Evolutionary conservation across 306 rosid species (phyloP), one percentile per base, ranked within the genome.

Genomic region (Carpinus fangiana): DNA sequence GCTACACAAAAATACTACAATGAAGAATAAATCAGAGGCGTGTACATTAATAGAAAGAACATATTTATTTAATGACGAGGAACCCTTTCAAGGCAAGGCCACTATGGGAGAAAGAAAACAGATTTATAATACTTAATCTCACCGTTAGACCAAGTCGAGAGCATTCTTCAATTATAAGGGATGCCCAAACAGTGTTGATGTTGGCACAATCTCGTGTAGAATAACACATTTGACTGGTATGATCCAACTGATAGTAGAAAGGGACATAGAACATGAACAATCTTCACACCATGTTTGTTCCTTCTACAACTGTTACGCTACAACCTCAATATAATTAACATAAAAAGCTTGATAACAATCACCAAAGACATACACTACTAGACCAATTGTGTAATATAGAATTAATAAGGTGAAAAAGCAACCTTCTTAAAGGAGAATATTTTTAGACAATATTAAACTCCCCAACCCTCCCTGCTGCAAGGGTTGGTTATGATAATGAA

Each of bases 1-100:
- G 98, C 97, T 84, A 95, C 73, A 86, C 97, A 95, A 85, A 95
- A 92, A 87, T 95, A 95, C 98, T 95, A 81, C 74, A 88, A 85
- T 51, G 75, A 86, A 85, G 72, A 83, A 79, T 62, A 74, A 77
- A 86, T 88, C 78, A 91, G 87, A 85, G 66, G 48, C 55, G 47
- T 78, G 76, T 71, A 55, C 70, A 68, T 74, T 48, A 65, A 72
- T 16, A 73, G 57, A 67, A n/a, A 65, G 70, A 73, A 61, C 69
- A 26, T 43, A 62, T 18, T 81, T 65, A 36, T 47, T 41, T 41
- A 0, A 6, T 41, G 45, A 41, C 8, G 1, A 41, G 7, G 0
- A 41, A 6, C 45, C 45, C 45, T 7, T 41, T 41, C 45, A 41
- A 41, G 45, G 45, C 45, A 41, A 7, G 45, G 7, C 45, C 45